Evolutionary conservation across 2,329 filamentous ascomycete genomes (phyloP).

Genomic region (Sporothrix globosa): DNA sequence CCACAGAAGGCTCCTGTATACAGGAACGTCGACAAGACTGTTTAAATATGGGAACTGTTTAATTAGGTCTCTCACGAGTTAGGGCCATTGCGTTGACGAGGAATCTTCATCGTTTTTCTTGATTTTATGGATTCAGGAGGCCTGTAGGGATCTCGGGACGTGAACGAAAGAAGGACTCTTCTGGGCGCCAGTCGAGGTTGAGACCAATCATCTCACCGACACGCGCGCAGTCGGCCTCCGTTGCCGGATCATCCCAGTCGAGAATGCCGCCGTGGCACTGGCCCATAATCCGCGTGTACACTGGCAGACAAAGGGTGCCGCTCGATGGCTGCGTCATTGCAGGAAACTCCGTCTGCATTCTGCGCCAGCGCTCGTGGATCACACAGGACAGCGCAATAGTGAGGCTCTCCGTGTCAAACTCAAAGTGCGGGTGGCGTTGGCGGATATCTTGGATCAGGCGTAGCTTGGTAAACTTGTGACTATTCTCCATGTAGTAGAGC

Average conservation of each 20-base stretch:
- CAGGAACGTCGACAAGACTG: neutral
- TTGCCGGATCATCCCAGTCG: conserved; percentile 46
- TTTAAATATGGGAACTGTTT: neutral
- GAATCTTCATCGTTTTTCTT: neutral
- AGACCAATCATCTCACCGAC: conserved; percentile 38
- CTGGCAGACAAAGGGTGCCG: conserved; percentile 31
- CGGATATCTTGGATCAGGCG: conserved; percentile 51
- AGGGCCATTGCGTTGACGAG: neutral
- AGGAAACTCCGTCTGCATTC: conserved; percentile 29
- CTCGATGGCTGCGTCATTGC: conserved; percentile 2
- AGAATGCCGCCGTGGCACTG: conserved; percentile 46
- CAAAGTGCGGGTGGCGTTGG: conserved; percentile 49
- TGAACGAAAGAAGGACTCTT: conserved; percentile 44
- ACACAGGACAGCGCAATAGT: conserved; percentile 36
- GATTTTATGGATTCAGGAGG: conserved; percentile 30
- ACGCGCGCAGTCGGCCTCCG: conserved; percentile 42
- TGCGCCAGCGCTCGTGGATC: conserved; percentile 35
- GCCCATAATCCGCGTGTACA: conserved; percentile 32
- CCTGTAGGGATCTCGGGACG: conserved; percentile 35
- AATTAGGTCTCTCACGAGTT: neutral
- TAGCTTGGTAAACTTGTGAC: conserved; percentile 51
- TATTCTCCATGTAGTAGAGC: conserved; percentile 54
- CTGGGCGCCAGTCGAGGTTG: conserved; percentile 45
- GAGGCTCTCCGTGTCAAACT: conserved; percentile 52
- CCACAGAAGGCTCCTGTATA: neutral